Evolutionary conservation across 257 asterid genomes (phyloP), one percentile per base, ranked within the genome.

Genomic region (Salvia rosmarinus): DNA sequence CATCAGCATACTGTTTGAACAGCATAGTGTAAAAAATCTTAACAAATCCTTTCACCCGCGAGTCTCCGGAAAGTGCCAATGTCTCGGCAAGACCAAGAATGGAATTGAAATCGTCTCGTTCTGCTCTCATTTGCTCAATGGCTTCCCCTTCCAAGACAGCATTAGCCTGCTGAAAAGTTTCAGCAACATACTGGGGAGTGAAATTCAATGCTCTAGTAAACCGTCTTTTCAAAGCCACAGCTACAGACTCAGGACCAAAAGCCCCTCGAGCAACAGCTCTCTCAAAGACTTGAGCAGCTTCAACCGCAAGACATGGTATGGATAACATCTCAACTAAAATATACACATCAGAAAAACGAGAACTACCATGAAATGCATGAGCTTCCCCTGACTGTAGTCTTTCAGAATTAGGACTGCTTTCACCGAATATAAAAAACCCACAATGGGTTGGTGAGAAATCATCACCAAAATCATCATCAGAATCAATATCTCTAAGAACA

Each of bases 281-380:
- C 88, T 95, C 97, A 82, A 95, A 91, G 61, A 90, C 85, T 79
- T 87, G 96, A 77, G 97, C 87, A 68, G 98, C 96, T 83, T 91
- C 97, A 74, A 85, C 83, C 30, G 96, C 92, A 35, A 91, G 88
- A 78, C 95, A 85, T 54, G 96, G 94, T 77, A 95, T 83, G 49
- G 98, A 90, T 78, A 95, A 76, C 97, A 95, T 91, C 81, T 95
- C 99, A 61, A 91, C 79, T 64, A 95, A 84, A 66, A 91, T 78
- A 79, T 87, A 88, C 51, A 86, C 68, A 72, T 95, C 99, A 49
- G 96, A 81, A 83, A 91, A 88, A 83, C 82, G 87, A 73, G 80
- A 68, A 72, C 79, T 75, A 67, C 75, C 79, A 75, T 59, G 79
- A 72, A 80, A 72, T 82, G 91, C 75, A 82, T 3, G 37, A 32